Evolutionary conservation across 176 grass and related monocot species (phyloP).

Genomic region (Miscanthus lutarioriparius): DNA sequence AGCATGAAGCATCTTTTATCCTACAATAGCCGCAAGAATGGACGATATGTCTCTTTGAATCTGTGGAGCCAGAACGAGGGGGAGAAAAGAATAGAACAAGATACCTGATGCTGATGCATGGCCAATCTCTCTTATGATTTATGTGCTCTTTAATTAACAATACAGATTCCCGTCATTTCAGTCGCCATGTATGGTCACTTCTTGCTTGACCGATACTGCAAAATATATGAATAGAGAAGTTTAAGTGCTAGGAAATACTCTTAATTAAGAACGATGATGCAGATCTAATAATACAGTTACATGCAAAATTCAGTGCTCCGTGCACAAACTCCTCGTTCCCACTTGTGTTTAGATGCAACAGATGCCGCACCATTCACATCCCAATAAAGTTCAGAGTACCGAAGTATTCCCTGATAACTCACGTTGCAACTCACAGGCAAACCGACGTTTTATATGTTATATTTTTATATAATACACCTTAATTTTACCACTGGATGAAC

Average conservation of each 20-base stretch:
- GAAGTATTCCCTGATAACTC: background rate
- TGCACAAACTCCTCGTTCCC: conserved; percentile 10
- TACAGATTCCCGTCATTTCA: conserved; percentile 5
- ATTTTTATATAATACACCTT: background rate
- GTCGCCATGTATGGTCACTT: background rate
- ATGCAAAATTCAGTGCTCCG: background rate
- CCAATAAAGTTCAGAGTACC: conserved; percentile 4
- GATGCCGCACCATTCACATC: background rate
- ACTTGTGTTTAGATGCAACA: conserved; percentile 6
- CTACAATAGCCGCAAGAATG: background rate
- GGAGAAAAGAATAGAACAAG: conserved; percentile 42
- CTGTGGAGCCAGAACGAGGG: background rate
- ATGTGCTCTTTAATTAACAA: background rate
- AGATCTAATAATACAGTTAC: background rate
- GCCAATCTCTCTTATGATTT: background rate
- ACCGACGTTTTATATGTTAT: background rate
- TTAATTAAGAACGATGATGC: background rate
- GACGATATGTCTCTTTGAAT: conserved; percentile 10
- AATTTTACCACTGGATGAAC: background rate
- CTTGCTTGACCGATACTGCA: conserved; percentile 9
- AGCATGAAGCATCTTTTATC: conserved; percentile 19
- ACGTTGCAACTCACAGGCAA: background rate
- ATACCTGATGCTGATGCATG: conserved; percentile 42
- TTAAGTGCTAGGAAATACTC: background rate
- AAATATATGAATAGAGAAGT: conserved; percentile 7